Evolutionary conservation across 2,329 filamentous ascomycete genomes (phyloP), one percentile per base, ranked within the genome.

Genomic region (Capronia coronata): DNA sequence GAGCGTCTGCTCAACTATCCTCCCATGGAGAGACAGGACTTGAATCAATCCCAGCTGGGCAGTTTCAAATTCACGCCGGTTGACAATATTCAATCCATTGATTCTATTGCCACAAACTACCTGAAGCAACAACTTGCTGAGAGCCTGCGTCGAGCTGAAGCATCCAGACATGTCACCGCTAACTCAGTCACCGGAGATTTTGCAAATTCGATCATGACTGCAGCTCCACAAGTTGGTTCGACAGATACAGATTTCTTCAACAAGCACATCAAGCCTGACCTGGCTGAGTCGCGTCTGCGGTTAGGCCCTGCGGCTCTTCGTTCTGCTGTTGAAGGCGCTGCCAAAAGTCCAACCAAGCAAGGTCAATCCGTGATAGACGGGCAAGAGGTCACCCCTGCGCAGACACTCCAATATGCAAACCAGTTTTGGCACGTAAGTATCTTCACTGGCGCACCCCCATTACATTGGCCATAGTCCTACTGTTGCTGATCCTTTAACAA

Each of bases 51-150:
- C 19, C 58, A 61, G 35, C 49, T 61, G 32, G 58, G 58, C 30
- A 59, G 56, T 43, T 61, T 61, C 57, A 61, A 60, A 25, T 59
- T 61, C 46, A 57, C 51, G 22, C 58, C 56, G 2, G 54, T 57
- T 21, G 58, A 58, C 48, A 54, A 41, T 21, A 43, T 53, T 7
- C 35, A 42, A 22, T 42, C 39, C 23, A 38, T 56, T 27, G 44
- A 46, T 2, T 27, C 40, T 18, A 38, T 38, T 7, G 50, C 54
- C 23, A 46, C 32, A 8, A 41, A 38, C 7, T 51, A 40, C 38
- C 41, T 56, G 34, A 25, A 43, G 9, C 21, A 51, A 8, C 40
- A 51, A 35, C 19, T 56, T 21, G 22, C 46, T 19, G 27, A 51
- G 35, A 45, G 43, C 37, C 27, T 48, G 3, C 14, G 27, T 34